A percentile compares a stretch with the other conserved stretches of the same genome.
phyloP scores from a whole-genome alignment of 73 alveolate species.

The Uronychia setigera region DNA sequence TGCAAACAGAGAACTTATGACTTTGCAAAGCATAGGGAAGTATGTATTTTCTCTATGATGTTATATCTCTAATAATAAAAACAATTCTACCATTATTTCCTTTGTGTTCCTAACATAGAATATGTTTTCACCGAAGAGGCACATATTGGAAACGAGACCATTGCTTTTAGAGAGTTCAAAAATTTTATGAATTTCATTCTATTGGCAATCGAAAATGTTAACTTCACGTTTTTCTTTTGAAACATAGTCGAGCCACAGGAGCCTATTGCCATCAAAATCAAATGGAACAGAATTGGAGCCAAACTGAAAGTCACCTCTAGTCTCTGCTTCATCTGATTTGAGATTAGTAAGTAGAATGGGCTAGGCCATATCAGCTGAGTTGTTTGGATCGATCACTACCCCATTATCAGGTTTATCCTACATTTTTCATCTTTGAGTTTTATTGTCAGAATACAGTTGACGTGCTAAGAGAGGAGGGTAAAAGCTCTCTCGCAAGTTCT shows the following conservation, averaged over 20 bases:
- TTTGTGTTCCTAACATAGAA: constrained; percentile 47
- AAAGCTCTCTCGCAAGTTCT: constrained; percentile 59
- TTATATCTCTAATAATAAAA: too few relatives aligned
- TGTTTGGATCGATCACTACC: not conserved
- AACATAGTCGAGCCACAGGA: constrained; percentile 55
- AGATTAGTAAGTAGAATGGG: constrained; percentile 22
- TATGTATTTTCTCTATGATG: not conserved
- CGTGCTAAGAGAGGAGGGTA: constrained; percentile 40
- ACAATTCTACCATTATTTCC: constrained; percentile 45
- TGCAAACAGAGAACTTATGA: constrained; percentile 34
- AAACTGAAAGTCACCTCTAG: constrained; percentile 25
- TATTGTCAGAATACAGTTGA: constrained; percentile 56
- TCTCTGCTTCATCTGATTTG: constrained; percentile 8
- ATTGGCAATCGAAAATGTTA: constrained; percentile 19
- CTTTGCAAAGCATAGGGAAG: constrained; percentile 23
- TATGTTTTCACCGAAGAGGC: constrained; percentile 24
- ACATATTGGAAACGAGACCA: constrained; percentile 59
- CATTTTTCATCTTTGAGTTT: constrained; percentile 21
- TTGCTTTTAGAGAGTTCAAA: constrained; percentile 39
- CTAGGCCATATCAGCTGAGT: constrained; percentile 2
- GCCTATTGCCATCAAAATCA: constrained; percentile 61
- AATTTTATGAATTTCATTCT: constrained; percentile 19
- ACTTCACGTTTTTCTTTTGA: constrained; percentile 36
- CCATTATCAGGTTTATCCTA: not conserved
- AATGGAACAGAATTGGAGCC: constrained; percentile 60